Percentiles rank a stretch among this genome's conserved stretches.
Evolutionary conservation across 768 basidiomycete species (phyloP).

Genomic region (Strobilomyces dryophilus): DNA sequence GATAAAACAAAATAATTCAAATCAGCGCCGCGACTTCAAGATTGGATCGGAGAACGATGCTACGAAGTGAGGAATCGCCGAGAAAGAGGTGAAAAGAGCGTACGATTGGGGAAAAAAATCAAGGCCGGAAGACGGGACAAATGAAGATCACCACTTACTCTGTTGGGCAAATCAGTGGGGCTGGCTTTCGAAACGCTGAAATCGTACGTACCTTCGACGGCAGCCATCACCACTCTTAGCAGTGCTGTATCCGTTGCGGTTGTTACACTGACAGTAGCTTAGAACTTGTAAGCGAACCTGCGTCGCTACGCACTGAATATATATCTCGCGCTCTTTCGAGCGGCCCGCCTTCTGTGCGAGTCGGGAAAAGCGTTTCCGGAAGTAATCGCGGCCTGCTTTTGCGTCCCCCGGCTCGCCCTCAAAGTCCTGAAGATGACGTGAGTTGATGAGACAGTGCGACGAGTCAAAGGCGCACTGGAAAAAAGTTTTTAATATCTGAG

Average conservation of each 20-base stretch:
- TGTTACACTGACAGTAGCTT: constrained; percentile 54
- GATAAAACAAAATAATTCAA: constrained; percentile 25
- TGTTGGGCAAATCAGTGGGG: constrained; percentile 28
- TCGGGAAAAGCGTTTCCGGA: constrained; percentile 78
- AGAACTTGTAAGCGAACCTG: constrained; percentile 7
- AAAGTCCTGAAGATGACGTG: constrained; percentile 57
- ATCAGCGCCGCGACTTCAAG: constrained; percentile 33
- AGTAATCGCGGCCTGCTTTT: constrained; percentile 81
- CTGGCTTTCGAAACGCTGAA: background rate
- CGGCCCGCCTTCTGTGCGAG: constrained; percentile 83
- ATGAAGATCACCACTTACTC: constrained; percentile 56
- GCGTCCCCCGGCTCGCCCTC: constrained; percentile 74
- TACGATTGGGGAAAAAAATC: constrained; percentile 13
- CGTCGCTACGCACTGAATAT: constrained; percentile 72
- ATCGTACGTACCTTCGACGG: constrained; percentile 76
- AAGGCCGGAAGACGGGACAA: constrained; percentile 21
- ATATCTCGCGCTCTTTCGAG: constrained; percentile 84
- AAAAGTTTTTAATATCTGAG: constrained; percentile 85
- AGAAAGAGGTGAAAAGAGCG: constrained; percentile 23
- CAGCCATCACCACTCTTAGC: constrained; percentile 90
- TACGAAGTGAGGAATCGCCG: constrained; percentile 17
- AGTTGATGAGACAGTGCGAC: background rate
- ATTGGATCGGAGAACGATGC: constrained; percentile 37
- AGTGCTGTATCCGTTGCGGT: constrained; percentile 89
- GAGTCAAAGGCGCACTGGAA: constrained; percentile 55